Percentiles rank a stretch among this genome's conserved stretches.
Conservation (phyloP, 257 asterid species). For the Fraxinus americana region DNA sequence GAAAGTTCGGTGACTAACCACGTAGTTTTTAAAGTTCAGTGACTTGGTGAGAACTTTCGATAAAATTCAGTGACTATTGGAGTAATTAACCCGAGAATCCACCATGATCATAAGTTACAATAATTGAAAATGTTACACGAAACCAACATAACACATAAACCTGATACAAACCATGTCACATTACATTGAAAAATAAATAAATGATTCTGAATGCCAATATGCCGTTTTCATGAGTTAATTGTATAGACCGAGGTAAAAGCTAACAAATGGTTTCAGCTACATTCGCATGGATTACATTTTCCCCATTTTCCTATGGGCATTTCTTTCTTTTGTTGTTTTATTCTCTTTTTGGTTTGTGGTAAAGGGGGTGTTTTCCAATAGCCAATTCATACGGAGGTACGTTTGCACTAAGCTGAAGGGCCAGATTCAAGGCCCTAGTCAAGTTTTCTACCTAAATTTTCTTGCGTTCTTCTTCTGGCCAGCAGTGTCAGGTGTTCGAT, state of each 20-base stretch:
- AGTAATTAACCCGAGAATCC: not conserved
- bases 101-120: not conserved
- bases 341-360: not conserved
- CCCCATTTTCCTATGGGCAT: not conserved
- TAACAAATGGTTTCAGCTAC: not conserved
- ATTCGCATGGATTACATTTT: not conserved
- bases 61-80: no score
- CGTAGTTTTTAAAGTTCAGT: no score
- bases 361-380: not conserved
- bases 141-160: not conserved
- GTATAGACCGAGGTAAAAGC: not conserved
- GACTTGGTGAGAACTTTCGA: no score
- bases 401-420: not conserved
- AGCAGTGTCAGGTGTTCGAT: conserved; percentile 56
- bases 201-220: not conserved
- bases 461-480: conserved; percentile 68
- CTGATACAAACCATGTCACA: not conserved
- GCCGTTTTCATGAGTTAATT: not conserved
- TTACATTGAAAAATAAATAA: not conserved
- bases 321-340: not conserved
- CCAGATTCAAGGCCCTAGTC: not conserved
- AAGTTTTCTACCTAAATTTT: conserved; percentile 40
- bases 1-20: no score
- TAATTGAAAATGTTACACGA: not conserved
- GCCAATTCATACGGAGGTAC: not conserved